Percentiles rank a stretch among this genome's conserved stretches.
Evolutionary conservation across 1,139 yeast genomes (phyloP).

Genomic region (Blastobotrys capitulatus): DNA sequence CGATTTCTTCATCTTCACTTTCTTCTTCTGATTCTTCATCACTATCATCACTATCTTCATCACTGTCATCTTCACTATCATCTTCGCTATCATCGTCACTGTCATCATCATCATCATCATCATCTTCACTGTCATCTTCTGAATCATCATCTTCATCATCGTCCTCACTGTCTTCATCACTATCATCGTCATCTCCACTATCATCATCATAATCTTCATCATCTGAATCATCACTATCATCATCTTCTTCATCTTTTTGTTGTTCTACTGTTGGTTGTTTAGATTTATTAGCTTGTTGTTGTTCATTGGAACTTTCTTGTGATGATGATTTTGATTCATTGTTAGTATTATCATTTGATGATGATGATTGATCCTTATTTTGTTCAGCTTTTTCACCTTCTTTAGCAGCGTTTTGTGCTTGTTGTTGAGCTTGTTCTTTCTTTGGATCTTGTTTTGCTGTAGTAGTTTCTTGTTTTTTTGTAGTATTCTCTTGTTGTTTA

Average conservation of each 20-base stretch:
- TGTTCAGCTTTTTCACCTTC: no score
- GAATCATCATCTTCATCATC: conserved; percentile 1
- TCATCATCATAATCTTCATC: neutral
- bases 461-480: no score
- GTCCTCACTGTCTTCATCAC: neutral
- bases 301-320: neutral
- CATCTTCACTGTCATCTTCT: neutral
- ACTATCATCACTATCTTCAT: conserved; percentile 1
- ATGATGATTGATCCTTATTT: no score
- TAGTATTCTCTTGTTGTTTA: no score
- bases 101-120: neutral
- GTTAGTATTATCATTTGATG: no score
- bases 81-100: neutral
- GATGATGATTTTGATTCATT: neutral
- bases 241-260: neutral
- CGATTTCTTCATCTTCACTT: neutral
- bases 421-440: no score
- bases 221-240: neutral
- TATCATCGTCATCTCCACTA: neutral
- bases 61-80: conserved; percentile 1
- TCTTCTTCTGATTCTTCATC: conserved; percentile 4
- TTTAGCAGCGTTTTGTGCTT: no score
- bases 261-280: neutral
- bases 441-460: no score
- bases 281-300: neutral